A percentile compares a stretch with the other conserved stretches of the same genome.
Conservation (phyloP, 352 stramenopile species). For the Globisporangium mamillatum region DNA sequence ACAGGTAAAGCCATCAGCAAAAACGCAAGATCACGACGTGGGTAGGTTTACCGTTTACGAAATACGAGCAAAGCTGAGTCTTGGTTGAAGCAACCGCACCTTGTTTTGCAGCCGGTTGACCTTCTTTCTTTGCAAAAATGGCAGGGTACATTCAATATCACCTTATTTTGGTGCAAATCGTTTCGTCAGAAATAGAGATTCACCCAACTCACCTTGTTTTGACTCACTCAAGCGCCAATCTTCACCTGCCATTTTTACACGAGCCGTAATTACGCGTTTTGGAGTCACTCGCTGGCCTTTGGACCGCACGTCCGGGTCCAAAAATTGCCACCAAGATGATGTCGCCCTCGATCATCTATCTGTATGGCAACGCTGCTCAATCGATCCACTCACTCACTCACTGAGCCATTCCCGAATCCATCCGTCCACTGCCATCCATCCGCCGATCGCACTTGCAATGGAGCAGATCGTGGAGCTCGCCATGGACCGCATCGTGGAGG, state of each 20-base stretch:
- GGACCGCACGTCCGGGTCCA: background rate
- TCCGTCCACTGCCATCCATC: slow-evolving; percentile 2
- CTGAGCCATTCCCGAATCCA: slow-evolving; percentile 1
- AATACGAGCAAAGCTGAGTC: background rate
- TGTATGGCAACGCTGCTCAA: background rate
- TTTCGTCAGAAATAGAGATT: background rate
- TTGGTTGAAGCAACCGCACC: background rate
- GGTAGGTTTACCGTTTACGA: background rate
- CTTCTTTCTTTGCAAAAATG: background rate
- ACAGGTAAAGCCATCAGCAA: background rate
- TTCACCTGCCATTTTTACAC: background rate
- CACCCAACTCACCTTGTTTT: background rate
- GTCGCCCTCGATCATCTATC: too few relatives aligned
- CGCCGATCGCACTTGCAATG: slow-evolving; percentile 8
- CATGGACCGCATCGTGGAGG: slow-evolving; percentile 41
- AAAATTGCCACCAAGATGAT: background rate
- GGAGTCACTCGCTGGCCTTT: background rate
- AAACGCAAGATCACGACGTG: background rate
- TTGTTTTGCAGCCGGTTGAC: background rate
- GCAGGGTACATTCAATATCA: background rate
- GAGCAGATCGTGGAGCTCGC: slow-evolving; percentile 19
- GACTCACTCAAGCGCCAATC: background rate
- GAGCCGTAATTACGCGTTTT: background rate
- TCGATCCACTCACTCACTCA: background rate
- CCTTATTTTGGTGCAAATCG: background rate